phyloP scores from a whole-genome alignment of 192 early-diverging fungal genomes.

The Coemansia asiatica region DNA sequence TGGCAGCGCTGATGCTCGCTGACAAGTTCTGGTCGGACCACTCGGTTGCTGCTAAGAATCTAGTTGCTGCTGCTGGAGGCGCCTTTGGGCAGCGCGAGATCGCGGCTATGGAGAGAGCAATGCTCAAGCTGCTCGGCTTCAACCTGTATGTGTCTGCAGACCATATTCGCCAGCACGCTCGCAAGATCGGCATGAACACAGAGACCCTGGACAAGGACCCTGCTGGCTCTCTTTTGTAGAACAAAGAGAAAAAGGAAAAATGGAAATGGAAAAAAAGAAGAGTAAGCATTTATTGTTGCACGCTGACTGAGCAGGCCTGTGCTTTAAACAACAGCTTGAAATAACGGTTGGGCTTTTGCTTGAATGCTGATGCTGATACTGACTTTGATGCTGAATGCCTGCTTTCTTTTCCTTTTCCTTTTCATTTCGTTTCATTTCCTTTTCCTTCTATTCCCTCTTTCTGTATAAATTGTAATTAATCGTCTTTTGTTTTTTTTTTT shows the following conservation, averaged over 20 bases:
- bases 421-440: no score
- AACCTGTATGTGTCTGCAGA: slow-evolving; percentile 47
- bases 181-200: slow-evolving; percentile 24
- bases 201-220: neutral
- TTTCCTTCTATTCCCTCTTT: neutral
- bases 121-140: slow-evolving; percentile 48
- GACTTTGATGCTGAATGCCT: no score
- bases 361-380: no score
- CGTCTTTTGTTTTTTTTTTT: slow-evolving; percentile 2
- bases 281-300: no score
- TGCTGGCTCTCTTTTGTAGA: neutral
- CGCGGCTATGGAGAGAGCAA: slow-evolving; percentile 44
- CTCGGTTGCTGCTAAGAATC: slow-evolving; percentile 37
- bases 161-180: slow-evolving; percentile 35
- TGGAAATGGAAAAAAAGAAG: no score
- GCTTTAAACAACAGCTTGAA: no score
- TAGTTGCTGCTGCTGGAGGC: slow-evolving; percentile 39
- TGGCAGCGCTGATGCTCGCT: slow-evolving; percentile 68
- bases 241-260: neutral
- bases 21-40: slow-evolving; percentile 66
- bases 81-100: slow-evolving; percentile 42
- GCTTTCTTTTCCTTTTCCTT: no score
- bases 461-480: neutral
- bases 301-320: no score
- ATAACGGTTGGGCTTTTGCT: no score